Evolutionary conservation across 495 filamentous ascomycete species (phyloP), one percentile per base, ranked within the genome.

Genomic region (Usnea hakonensis): DNA sequence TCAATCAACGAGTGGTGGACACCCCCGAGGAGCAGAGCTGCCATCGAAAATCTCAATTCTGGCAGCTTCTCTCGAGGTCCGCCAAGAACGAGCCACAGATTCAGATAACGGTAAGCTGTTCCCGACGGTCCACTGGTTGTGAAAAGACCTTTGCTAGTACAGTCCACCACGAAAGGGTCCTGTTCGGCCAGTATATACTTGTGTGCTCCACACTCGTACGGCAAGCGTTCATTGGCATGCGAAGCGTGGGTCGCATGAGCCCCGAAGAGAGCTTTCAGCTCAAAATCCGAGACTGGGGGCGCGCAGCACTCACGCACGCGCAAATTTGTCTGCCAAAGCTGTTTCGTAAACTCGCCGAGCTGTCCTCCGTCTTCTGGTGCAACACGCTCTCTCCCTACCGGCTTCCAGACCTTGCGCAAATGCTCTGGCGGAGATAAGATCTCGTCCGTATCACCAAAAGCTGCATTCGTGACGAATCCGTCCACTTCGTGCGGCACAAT

Each of bases 391-490:
- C 28, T 61, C 17, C 37, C 58, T 28, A 61, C 58, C 32, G 40
- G 38, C 35, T 61, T 61, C 58, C 58, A 61, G n/a, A 52, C 21
- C 37, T 48, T 23, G 11, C 58, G 58, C 21, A 61, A 32, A 56
- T 61, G 23, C 37, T 52, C 58, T 7, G 58, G 58, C 7, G 58
- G 58, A 52, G 58, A 46, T 23, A 61, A 17, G 4, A 61, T 61
- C n/a, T 61, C 58, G 10, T 61, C 58, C 16, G 46, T 52, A 33
- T 61, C 44, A 16, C 58, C 58, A 37, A 61, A 61, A 16, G 58
- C 58, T 33, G 58, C 43, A 21, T 14, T 52, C 35, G 43, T 23
- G 32, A 61, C 58, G 11, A 61, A 53, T 3, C 36, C 23, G 7
- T 32, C 32, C 17, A 61, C 23, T n/a, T 50, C 37, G 38, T 17